Evolutionary conservation across 768 basidiomycete species (phyloP), one percentile per base, ranked within the genome.

Genomic region (Pulveroboletus frians): DNA sequence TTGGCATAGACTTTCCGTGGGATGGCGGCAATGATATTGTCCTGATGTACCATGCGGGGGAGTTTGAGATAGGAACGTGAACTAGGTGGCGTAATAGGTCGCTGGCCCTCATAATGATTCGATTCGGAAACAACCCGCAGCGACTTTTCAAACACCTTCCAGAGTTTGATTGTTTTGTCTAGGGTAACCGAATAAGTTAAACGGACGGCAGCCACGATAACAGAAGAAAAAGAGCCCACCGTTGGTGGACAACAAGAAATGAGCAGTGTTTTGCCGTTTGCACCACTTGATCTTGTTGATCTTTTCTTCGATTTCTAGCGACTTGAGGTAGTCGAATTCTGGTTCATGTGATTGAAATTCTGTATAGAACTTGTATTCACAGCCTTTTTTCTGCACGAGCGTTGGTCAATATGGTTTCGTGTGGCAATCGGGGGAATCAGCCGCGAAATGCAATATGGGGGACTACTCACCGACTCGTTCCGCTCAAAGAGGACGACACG

Each of bases 251-350:
- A 99, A 71, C 49, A 99, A 73, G 71, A 99, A 98, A 71, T 99
- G 96, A 39, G 96, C 94, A 39, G 89, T 79, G 68, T 98, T 98
- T 73, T 96, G 93, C 56, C 96, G 82, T 76, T 85, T 93, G 78
- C 94, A 97, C 96, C 96, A 99, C 69, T 93, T 92, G 81, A 99
- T 99, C 83, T 96, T 91, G 78, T 99, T 99, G 78, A 99, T 99
- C 86, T 99, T 99, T 80, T 99, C 96, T 73, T 99, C 96, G 71
- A 99, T 99, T 79, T 99, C 96, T 59, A 99, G 77, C 20, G 92
- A 96, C 78, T 99, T 99, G 65, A 99, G 84, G 71, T 99, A 99
- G 75, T 99, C 96, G 70, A 99, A 99, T 70, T 99, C 96, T 47
- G 96, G 96, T 69, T 99, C 96, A 69, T 99, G 96, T 39, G 92